Conservation (phyloP, 805 yeast species). For the Scheffersomyces stipitis region DNA sequence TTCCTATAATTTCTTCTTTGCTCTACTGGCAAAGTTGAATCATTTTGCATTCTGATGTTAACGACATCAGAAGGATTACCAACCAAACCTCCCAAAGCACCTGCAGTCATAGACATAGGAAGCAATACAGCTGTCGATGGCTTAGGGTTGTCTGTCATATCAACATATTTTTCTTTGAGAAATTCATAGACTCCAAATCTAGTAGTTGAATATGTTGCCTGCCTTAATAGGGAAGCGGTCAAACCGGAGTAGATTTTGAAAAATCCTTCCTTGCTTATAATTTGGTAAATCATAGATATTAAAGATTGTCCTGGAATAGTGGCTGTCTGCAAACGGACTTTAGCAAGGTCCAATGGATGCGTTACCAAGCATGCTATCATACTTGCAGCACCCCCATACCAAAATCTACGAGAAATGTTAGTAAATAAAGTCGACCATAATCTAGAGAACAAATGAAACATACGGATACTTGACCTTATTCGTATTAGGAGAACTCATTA, state of each 20-base stretch:
- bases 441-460: constrained; percentile 4
- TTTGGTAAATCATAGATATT: constrained; percentile 57
- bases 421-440: constrained; percentile 5
- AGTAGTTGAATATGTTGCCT: constrained; percentile 84
- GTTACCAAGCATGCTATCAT: constrained; percentile 65
- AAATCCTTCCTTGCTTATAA: constrained; percentile 63
- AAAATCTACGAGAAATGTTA: constrained; percentile 34
- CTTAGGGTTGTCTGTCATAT: constrained; percentile 38
- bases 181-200: constrained; percentile 85
- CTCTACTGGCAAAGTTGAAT: constrained; percentile 61
- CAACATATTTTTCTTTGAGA: constrained; percentile 54
- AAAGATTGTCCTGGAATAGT: constrained; percentile 62
- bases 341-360: constrained; percentile 85
- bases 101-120: constrained; percentile 83
- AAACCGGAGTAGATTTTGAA: constrained; percentile 76
- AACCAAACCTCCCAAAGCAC: constrained; percentile 78
- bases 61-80: constrained; percentile 90
- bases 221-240: constrained; percentile 78
- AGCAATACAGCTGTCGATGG: constrained; percentile 62
- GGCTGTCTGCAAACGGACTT: constrained; percentile 84
- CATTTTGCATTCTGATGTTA: constrained; percentile 90
- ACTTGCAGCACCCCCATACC: constrained; percentile 72
- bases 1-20: constrained; percentile 72
- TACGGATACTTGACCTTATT: constrained; percentile 19
- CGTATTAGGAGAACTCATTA: not conserved